These are phyloP conservation scores for Pichia inconspicua DNA, from an alignment of 1,139 yeast genomes.

Conservation along the genomic window DNA sequence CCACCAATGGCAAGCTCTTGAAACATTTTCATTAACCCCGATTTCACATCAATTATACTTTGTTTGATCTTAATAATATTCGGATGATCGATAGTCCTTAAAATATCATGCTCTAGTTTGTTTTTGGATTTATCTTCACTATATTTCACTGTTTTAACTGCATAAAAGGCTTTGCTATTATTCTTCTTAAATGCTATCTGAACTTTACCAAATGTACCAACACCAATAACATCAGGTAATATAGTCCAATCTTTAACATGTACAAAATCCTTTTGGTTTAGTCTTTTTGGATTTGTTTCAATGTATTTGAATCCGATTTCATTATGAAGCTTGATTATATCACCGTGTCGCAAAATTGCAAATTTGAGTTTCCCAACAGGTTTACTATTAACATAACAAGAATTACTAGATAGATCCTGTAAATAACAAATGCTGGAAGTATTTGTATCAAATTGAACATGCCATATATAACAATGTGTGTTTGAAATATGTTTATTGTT, in stretches of 20 bases:
- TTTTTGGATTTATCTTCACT: constrained; percentile 22
- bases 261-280: background rate
- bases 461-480: constrained; percentile 24
- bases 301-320: constrained; percentile 1
- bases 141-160: constrained; percentile 41
- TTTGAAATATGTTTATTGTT: constrained; percentile 16
- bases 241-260: constrained; percentile 35
- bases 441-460: constrained; percentile 38
- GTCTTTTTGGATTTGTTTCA: background rate
- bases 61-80: constrained; percentile 69
- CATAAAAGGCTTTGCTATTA: constrained; percentile 31
- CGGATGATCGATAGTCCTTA: constrained; percentile 66
- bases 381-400: constrained; percentile 39
- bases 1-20: constrained; percentile 52
- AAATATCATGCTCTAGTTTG: constrained; percentile 36
- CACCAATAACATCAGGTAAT: constrained; percentile 40
- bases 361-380: constrained; percentile 20
- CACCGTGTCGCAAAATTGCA: constrained; percentile 39
- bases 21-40: constrained; percentile 36
- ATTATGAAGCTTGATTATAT: constrained; percentile 29
- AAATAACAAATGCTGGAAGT: constrained; percentile 45
- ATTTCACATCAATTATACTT: constrained; percentile 29
- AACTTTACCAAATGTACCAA: constrained; percentile 56
- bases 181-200: constrained; percentile 25
- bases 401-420: constrained; percentile 48